Evolutionary conservation across 176 grass and related monocot genomes (phyloP), one percentile per base, ranked within the genome.

Genomic region (Phoenix roebelenii): DNA sequence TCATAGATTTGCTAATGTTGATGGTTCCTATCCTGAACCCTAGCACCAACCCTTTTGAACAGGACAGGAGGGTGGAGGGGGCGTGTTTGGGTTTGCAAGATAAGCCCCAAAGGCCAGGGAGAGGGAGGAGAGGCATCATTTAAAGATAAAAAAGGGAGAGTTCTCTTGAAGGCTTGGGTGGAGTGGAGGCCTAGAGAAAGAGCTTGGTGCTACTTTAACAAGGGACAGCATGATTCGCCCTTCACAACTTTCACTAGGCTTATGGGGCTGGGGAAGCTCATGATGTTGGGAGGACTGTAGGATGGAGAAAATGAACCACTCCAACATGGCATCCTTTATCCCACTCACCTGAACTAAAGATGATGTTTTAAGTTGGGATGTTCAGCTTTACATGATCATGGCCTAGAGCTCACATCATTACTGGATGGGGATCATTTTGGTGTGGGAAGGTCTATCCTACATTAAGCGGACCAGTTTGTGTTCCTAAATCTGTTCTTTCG

Each of bases 191-290:
- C 35, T 44, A 14, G 35, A 44, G 2, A 2, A 44, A 44, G 35
- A 44, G 5, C 59, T 52, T 58, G 74, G 25, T 54, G 58, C 58
- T 49, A 71, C 44, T 71, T 74, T 10, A 19, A 53, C 59, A 56
- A 75, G 73, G 60, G 70, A 84, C 80, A 80, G 52, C 28, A 87
- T 84, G 70, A 79, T 77, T 56, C 73, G 23, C 25, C 26, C 72
- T 23, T 68, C 49, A 15, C 54, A 61, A 28, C 64, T 69, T 70
- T 78, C 69, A 10, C 48, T 20, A 39, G 70, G 39, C 74, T 71
- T 74, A 82, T 76, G 75, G 57, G 60, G 63, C 54, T 77, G 53
- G 15, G 54, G 52, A 1, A 50, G 56, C 71, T 77, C 29, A 66
- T 9, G 35, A 44, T 44, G 7, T 14, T 12, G 9, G 10, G 35